A percentile compares a stretch with the other conserved stretches of the same genome.
phyloP scores from a whole-genome alignment of 208 protist species.

The Endotrypanum monterogeii region DNA sequence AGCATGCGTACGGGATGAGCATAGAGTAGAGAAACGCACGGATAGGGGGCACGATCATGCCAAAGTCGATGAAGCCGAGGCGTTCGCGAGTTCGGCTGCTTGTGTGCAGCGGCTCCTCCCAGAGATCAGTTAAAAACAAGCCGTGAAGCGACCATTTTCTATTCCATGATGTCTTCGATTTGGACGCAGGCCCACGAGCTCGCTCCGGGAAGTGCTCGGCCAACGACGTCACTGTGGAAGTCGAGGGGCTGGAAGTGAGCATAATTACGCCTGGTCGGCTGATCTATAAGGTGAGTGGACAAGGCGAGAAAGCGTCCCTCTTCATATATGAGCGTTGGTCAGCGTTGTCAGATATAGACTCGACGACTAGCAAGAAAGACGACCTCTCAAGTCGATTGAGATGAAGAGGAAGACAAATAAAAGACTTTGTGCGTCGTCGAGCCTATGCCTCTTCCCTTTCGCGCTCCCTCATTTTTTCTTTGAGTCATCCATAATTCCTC shows the following conservation, averaged over 20 bases:
- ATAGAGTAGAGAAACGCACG: conserved; percentile 81
- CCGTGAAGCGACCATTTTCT: conserved; percentile 26
- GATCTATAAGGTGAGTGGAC: neutral
- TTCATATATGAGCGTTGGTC: neutral
- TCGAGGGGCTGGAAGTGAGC: neutral
- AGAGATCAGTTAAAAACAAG: conserved; percentile 70
- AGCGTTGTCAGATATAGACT: neutral
- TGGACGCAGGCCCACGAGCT: neutral
- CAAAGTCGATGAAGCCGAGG: conserved; percentile 88
- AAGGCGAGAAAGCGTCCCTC: too few species aligned
- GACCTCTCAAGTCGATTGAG: neutral
- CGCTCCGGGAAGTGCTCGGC: conserved; percentile 21
- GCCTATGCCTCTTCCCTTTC: too few species aligned
- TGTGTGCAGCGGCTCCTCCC: conserved; percentile 75
- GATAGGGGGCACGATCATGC: conserved; percentile 75
- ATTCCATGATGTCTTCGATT: neutral
- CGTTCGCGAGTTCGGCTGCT: conserved; percentile 71
- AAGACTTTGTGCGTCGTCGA: too few species aligned
- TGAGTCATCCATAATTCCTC: too few species aligned
- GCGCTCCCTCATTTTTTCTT: too few species aligned
- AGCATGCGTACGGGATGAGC: conserved; percentile 76
- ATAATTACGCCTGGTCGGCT: neutral
- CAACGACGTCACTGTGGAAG: conserved; percentile 1
- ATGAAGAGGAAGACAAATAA: neutral
- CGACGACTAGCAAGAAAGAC: neutral